These are phyloP conservation scores for Fomitopsis betulina DNA, from an alignment of 1,284 basidiomycete genomes.

Conservation along the genomic window DNA sequence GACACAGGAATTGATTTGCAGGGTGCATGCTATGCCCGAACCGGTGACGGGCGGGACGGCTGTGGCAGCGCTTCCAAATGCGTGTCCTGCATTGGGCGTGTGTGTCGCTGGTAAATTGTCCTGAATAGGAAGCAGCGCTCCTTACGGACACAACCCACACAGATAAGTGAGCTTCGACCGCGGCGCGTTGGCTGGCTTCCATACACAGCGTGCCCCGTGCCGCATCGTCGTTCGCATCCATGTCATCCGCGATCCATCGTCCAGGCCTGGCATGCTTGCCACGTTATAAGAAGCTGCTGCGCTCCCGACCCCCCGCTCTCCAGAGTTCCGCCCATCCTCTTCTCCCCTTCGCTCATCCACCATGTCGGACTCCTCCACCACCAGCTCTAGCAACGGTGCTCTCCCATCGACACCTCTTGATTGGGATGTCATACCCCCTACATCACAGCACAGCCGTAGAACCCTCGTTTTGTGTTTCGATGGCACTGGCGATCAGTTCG, in stretches of 20 bases:
- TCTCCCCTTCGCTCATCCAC: neutral
- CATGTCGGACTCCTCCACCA: neutral
- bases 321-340: neutral
- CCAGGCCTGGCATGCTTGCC: neutral
- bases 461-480: conserved; percentile 56
- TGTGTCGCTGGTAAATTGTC: neutral
- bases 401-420: conserved; percentile 14
- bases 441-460: conserved; percentile 16
- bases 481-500: conserved; percentile 54
- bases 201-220: neutral
- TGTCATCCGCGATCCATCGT: neutral
- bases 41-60: neutral
- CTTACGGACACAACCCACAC: neutral
- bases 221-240: too few relatives aligned
- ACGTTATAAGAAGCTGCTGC: neutral
- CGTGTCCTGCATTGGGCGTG: neutral
- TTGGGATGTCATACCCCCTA: conserved; percentile 28
- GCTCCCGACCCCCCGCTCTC: neutral
- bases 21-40: neutral
- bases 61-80: neutral
- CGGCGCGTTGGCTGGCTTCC: neutral
- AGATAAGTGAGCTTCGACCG: neutral
- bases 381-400: neutral
- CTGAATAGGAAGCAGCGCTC: neutral
- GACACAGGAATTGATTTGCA: neutral